Conservation (phyloP, 2,329 filamentous ascomycete genomes). For the Corinectria fuckeliana region DNA sequence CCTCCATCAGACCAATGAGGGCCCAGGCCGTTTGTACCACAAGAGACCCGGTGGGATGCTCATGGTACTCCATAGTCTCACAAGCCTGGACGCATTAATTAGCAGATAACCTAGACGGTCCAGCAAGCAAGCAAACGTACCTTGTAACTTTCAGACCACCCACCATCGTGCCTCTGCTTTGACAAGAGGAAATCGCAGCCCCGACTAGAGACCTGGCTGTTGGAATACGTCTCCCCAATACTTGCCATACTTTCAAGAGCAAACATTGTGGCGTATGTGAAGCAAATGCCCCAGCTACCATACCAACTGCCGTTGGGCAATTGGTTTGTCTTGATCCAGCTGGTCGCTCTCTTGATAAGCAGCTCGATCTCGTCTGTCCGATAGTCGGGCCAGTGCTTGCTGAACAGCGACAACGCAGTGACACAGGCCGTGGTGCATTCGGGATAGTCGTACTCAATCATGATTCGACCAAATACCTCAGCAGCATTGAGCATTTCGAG, state of each 20-base stretch:
- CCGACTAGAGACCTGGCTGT: conserved; percentile 70
- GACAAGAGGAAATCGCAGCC: conserved; percentile 87
- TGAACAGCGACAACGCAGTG: conserved; percentile 84
- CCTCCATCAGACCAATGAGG: conserved; percentile 80
- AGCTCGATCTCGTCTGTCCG: conserved; percentile 74
- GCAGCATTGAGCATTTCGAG: conserved; percentile 92
- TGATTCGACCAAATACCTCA: conserved; percentile 95
- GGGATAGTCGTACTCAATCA: conserved; percentile 98
- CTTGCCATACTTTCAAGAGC: conserved; percentile 84
- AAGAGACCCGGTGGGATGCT: conserved; percentile 78
- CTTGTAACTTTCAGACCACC: conserved; percentile 95
- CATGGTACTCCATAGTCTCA: conserved; percentile 75
- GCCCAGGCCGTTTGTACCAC: conserved; percentile 97
- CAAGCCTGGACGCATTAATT: conserved; percentile 62
- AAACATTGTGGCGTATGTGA: conserved; percentile 97
- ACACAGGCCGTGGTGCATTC: conserved; percentile 97
- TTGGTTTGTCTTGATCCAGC: conserved; percentile 84
- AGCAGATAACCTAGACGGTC: conserved; percentile 2
- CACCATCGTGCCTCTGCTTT: conserved; percentile 86
- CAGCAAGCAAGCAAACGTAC: conserved; percentile 46
- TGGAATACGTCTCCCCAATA: conserved; percentile 81
- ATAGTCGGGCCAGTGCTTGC: conserved; percentile 81
- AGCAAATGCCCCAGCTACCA: conserved; percentile 97
- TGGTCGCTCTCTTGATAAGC: conserved; percentile 76
- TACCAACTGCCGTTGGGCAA: conserved; percentile 92